These are phyloP conservation scores for Trichoderma simmonsii DNA, from an alignment of 2,329 filamentous ascomycete genomes.

Conservation along the genomic window DNA sequence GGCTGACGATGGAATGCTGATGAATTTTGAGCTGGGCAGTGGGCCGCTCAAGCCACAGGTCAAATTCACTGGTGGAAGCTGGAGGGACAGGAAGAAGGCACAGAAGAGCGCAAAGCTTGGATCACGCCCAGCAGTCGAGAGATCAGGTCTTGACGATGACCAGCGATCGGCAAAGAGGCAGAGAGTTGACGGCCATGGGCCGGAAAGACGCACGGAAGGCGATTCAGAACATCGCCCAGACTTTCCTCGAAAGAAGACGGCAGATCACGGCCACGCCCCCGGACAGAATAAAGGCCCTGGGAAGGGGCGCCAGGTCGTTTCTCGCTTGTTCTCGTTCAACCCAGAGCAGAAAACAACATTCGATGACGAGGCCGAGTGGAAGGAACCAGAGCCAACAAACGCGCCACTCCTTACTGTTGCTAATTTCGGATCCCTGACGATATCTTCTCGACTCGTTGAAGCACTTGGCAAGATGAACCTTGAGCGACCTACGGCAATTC, in stretches of 20 bases:
- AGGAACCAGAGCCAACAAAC: conserved; percentile 73
- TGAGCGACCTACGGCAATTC: conserved; percentile 90
- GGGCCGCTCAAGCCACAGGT: conserved; percentile 59
- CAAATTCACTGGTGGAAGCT: conserved; percentile 83
- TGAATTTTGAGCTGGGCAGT: conserved; percentile 83
- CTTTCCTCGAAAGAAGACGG: background rate
- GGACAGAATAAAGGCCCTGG: conserved; percentile 21
- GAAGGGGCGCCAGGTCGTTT: conserved; percentile 63
- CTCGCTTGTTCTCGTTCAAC: conserved; percentile 89
- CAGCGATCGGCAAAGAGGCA: conserved; percentile 46
- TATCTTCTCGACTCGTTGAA: conserved; percentile 75
- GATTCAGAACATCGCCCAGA: conserved; percentile 9
- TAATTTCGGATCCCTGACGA: conserved; percentile 80
- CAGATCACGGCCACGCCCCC: background rate
- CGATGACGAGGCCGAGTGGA: conserved; percentile 47
- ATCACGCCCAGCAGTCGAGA: conserved; percentile 22
- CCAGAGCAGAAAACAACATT: conserved; percentile 66
- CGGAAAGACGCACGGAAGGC: conserved; percentile 10
- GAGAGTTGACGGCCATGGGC: conserved; percentile 33
- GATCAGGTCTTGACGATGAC: conserved; percentile 28
- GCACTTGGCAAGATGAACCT: conserved; percentile 85
- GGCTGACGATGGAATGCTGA: conserved; percentile 91
- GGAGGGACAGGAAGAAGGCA: conserved; percentile 83
- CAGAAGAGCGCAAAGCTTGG: conserved; percentile 33
- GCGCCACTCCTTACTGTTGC: conserved; percentile 82